Conservation (phyloP, 495 filamentous ascomycete species). For the Tuber brumale region DNA sequence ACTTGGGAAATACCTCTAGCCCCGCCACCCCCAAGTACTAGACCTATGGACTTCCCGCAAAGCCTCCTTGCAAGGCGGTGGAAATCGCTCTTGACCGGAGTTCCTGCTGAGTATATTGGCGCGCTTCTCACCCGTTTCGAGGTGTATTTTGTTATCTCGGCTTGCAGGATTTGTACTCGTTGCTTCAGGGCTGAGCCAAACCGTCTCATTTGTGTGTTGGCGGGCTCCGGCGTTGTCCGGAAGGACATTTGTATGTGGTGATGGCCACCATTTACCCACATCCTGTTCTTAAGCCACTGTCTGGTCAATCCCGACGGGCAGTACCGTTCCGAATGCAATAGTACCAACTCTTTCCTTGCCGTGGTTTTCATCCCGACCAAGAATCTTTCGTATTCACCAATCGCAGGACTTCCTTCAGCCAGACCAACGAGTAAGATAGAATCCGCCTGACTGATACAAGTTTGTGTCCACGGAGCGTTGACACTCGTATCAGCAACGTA, state of each 20-base stretch:
- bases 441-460: slow-evolving; percentile 92
- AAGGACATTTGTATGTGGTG: slow-evolving; percentile 97
- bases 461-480: slow-evolving; percentile 96
- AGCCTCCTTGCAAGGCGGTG: slow-evolving; percentile 84
- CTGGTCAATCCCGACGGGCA: slow-evolving; percentile 75
- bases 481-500: slow-evolving; percentile 98
- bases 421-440: slow-evolving; percentile 88
- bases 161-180: slow-evolving; percentile 86
- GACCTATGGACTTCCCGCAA: slow-evolving; percentile 87
- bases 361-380: slow-evolving; percentile 96
- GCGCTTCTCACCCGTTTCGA: slow-evolving; percentile 77
- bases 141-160: slow-evolving; percentile 96
- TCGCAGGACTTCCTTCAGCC: slow-evolving; percentile 78
- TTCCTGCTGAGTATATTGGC: slow-evolving; percentile 82
- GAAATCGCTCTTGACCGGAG: slow-evolving; percentile 92
- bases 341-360: slow-evolving; percentile 83
- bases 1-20: slow-evolving; percentile 86
- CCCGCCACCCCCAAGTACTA: slow-evolving; percentile 89
- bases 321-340: slow-evolving; percentile 89
- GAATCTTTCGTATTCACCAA: slow-evolving; percentile 94
- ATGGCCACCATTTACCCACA: slow-evolving; percentile 98
- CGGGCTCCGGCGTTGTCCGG: slow-evolving; percentile 60
- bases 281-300: slow-evolving; percentile 82
- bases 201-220: slow-evolving; percentile 67
- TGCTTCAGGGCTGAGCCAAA: slow-evolving; percentile 85